Evolutionary conservation across 176 grass and related monocot genomes (phyloP).

Genomic region (Aegilops sharonensis): DNA sequence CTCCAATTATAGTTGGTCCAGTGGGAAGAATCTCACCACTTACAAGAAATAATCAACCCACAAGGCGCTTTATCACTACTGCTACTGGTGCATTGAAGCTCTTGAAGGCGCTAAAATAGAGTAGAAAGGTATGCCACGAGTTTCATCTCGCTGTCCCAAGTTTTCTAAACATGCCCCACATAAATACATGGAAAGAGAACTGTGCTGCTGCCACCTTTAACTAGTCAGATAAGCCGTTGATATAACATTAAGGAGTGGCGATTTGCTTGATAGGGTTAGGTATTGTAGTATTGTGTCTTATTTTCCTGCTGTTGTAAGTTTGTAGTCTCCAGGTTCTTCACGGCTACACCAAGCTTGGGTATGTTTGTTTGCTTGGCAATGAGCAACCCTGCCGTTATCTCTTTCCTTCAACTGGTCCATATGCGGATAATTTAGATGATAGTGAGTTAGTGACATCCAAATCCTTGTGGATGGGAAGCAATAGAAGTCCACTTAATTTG

Average conservation of each 20-base stretch:
- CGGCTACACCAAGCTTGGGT: too few species aligned
- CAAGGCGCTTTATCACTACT: neutral
- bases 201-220: neutral
- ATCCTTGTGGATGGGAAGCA: neutral
- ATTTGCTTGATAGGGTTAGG: neutral
- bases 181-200: neutral
- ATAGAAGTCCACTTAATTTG: neutral
- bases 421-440: neutral
- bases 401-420: neutral
- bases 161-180: neutral
- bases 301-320: neutral
- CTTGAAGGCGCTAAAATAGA: neutral
- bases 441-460: too few species aligned
- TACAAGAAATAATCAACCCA: neutral
- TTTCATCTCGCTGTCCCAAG: too few species aligned
- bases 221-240: neutral
- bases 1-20: neutral
- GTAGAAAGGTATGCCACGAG: too few species aligned
- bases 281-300: neutral
- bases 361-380: too few species aligned
- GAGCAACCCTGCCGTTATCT: neutral
- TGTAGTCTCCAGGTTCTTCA: slow-evolving; percentile 38
- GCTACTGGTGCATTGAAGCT: slow-evolving; percentile 19
- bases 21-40: neutral
- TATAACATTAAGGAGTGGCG: neutral